A percentile compares a stretch with the other conserved stretches of the same genome.
These are phyloP conservation scores for Brassica juncea DNA, from an alignment of 345 rosid species.

Conservation along the genomic window DNA sequence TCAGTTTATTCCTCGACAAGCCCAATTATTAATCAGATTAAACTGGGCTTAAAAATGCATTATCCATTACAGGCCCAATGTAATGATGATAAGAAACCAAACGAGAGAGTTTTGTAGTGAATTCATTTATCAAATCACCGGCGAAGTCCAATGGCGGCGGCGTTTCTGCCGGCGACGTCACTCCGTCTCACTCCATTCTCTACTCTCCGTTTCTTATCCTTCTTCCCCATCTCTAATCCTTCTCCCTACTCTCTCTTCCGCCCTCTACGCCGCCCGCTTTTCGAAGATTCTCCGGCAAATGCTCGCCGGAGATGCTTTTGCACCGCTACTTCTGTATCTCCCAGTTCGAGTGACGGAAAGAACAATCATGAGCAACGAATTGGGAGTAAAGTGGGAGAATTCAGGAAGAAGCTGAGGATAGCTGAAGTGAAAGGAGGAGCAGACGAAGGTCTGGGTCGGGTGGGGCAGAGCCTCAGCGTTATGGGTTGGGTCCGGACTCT, in stretches of 20 bases:
- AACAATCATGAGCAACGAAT: background rate
- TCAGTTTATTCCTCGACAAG: background rate
- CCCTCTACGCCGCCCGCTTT: conserved; percentile 4
- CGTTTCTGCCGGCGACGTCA: conserved; percentile 39
- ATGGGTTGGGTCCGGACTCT: conserved; percentile 94
- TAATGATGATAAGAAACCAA: background rate
- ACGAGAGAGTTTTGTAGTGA: background rate
- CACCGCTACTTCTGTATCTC: conserved; percentile 26
- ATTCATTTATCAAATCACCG: background rate
- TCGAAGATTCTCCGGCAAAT: conserved; percentile 7
- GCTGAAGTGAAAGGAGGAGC: conserved; percentile 76
- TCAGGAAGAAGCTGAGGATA: conserved; percentile 71
- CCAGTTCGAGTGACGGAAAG: conserved; percentile 31
- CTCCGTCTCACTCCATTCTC: conserved; percentile 35
- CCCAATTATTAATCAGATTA: background rate
- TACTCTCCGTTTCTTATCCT: conserved; percentile 39
- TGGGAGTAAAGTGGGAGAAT: conserved; percentile 49
- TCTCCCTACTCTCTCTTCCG: background rate
- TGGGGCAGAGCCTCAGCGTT: conserved; percentile 63
- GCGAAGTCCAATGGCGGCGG: conserved; percentile 16
- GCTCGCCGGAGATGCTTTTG: conserved; percentile 38
- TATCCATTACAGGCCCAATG: background rate
- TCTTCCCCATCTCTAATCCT: conserved; percentile 4
- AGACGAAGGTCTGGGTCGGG: conserved; percentile 60
- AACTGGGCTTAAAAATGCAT: background rate